phyloP scores from a whole-genome alignment of 208 protist species.

The Trypanosomatidae sp. region DNA sequence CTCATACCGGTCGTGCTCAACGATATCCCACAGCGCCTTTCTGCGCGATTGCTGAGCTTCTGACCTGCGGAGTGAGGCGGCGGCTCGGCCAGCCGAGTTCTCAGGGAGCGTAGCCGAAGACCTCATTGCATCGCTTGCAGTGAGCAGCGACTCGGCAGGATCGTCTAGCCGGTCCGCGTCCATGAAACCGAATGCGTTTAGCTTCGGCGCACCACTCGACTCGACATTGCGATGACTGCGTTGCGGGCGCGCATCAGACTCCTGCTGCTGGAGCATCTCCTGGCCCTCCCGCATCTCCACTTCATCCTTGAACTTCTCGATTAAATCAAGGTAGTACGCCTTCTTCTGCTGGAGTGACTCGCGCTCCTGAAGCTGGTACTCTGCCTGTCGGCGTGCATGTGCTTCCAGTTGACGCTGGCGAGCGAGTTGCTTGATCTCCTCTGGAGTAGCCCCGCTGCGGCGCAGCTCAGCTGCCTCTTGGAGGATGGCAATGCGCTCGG shows the following conservation, averaged over 20 bases:
- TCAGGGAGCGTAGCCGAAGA: not conserved
- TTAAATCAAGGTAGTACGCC: conserved; percentile 54
- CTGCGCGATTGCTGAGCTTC: conserved; percentile 13
- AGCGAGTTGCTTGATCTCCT: conserved; percentile 37
- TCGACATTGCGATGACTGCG: conserved; percentile 4
- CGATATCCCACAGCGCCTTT: conserved; percentile 53
- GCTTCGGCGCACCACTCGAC: not conserved
- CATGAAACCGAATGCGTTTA: conserved; percentile 73
- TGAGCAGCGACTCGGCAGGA: conserved; percentile 1
- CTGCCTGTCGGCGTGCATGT: conserved; percentile 61
- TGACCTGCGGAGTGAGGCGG: not conserved
- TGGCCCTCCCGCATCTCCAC: conserved; percentile 76
- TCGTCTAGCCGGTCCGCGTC: conserved; percentile 45
- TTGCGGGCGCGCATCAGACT: not conserved
- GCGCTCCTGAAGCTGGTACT: conserved; percentile 70
- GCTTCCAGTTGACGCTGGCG: conserved; percentile 57
- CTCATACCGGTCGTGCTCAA: conserved; percentile 73
- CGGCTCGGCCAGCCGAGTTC: not conserved
- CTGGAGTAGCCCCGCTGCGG: conserved; percentile 42
- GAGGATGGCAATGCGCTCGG: conserved; percentile 51
- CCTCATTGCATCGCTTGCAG: not conserved
- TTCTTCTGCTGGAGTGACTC: conserved; percentile 55
- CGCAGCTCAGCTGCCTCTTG: conserved; percentile 66
- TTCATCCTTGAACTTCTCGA: conserved; percentile 62
- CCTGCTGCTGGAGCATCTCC: conserved; percentile 49